Evolutionary conservation across 2,329 filamentous ascomycete genomes (phyloP), one percentile per base, ranked within the genome.

Genomic region (Alternaria rosae): DNA sequence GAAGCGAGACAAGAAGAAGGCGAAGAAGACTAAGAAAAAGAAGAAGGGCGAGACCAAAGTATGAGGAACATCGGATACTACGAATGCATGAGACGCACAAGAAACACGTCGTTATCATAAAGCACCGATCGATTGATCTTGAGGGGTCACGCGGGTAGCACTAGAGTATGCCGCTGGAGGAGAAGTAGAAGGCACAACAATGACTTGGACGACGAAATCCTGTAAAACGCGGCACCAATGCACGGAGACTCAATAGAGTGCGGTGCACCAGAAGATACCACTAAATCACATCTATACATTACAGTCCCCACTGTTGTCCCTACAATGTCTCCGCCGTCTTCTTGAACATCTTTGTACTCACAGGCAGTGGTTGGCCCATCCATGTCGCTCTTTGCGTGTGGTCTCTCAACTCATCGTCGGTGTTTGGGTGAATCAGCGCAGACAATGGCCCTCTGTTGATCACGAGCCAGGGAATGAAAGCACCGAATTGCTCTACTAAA

Each of bases 1-100:
- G 87, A 97, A 97, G 77, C 87, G 95, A 70, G 94, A 98, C 81
- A 87, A 93, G 75, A 97, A 91, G 80, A 94, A 92, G 85, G 89
- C 90, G 69, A 92, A 91, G 82, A 88, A 87, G 83, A 92, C 91
- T 77, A 92, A 90, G 82, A 89, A 85, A 79, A 85, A 83, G 82
- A 91, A 89, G 83, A 89, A 87, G 80, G 80, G 57, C 20, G 70
- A 71, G 54, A 62, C 67, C 17, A 75, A 73, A 53, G 67, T 57
- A 48, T 75, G 68, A 57, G 54, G 17, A 21, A 15, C 21, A 30
- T 28, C 10, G 5, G 23, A 12, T 12, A 9, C 20, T 13, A 6
- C n/a, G 17, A 30, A 20, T 6, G 17, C 25, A 42, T 43, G 12
- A 32, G 30, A 42, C 32, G 10, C 45, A n/a, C 54, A 53, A 53